Conservation (phyloP, 2,329 filamentous ascomycete species). For the Penicillium frequentans region DNA sequence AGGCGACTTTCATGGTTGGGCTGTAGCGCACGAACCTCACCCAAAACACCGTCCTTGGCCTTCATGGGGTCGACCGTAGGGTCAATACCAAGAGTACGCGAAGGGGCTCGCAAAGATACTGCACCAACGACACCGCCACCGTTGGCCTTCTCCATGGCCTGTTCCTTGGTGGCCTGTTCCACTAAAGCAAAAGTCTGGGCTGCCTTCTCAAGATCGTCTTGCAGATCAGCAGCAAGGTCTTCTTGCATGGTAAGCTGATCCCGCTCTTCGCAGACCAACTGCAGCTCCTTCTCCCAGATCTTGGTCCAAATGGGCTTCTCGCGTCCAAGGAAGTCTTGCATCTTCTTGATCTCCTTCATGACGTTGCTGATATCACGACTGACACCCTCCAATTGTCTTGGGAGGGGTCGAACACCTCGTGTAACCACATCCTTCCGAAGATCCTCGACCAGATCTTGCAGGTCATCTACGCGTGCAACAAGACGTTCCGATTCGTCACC, state of each 20-base stretch:
- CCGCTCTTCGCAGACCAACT: constrained; percentile 92
- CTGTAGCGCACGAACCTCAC: constrained; percentile 88
- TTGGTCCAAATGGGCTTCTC: constrained; percentile 99
- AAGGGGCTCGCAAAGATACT: constrained; percentile 50
- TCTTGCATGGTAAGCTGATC: constrained; percentile 96
- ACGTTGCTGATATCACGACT: constrained; percentile 82
- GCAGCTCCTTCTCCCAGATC: constrained; percentile 97
- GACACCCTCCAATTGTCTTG: constrained; percentile 84
- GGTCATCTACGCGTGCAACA: constrained; percentile 87
- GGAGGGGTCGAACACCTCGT: constrained; percentile 86
- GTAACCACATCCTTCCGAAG: constrained; percentile 94
- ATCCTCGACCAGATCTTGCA: constrained; percentile 97
- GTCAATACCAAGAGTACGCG: constrained; percentile 51
- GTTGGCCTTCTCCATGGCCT: constrained; percentile 68
- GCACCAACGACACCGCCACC: constrained; percentile 39
- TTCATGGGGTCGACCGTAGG: constrained; percentile 68
- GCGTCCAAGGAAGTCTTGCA: constrained; percentile 85
- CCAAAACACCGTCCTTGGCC: constrained; percentile 87
- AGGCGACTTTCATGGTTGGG: constrained; percentile 92
- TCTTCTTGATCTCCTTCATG: constrained; percentile 83
- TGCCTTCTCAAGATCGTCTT: constrained; percentile 94
- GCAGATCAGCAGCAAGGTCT: constrained; percentile 85
- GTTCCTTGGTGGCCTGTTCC: constrained; percentile 97
- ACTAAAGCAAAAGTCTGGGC: constrained; percentile 91
- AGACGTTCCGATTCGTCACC: constrained; percentile 85